Percentiles rank a stretch among this genome's conserved stretches.
Evolutionary conservation across 129 eudicot species (phyloP).

Genomic region (Saposhnikovia divaricata): DNA sequence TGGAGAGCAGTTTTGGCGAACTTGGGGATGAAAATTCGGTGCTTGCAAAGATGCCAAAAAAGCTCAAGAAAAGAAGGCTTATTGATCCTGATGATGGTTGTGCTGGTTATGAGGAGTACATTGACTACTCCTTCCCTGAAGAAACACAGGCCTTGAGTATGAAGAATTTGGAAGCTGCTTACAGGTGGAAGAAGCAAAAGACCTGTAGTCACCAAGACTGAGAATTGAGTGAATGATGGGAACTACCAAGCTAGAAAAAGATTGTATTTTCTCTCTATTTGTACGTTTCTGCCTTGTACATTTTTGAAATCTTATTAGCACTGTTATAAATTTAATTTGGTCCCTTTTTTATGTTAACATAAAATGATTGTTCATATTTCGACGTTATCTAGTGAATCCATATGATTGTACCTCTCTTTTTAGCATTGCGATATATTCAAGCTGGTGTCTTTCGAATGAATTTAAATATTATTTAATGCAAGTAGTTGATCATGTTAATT

Average conservation of each 20-base stretch:
- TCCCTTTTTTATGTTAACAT: not conserved
- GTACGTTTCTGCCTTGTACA: not conserved
- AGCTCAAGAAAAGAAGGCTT: slow-evolving; percentile 57
- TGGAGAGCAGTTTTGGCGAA: slow-evolving; percentile 59
- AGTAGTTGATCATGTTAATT: no score
- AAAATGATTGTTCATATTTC: no score
- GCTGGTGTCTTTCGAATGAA: no score
- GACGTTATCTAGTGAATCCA: no score
- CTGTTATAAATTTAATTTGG: not conserved
- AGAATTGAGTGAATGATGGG: not conserved
- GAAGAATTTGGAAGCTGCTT: slow-evolving; percentile 63
- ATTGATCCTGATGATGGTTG: slow-evolving; percentile 63
- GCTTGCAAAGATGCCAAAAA: slow-evolving; percentile 66
- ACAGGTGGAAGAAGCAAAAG: slow-evolving; percentile 72
- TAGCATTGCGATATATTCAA: no score
- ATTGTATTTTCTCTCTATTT: no score
- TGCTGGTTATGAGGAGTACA: slow-evolving; percentile 68
- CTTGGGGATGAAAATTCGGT: slow-evolving; percentile 48
- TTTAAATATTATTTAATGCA: no score
- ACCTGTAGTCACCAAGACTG: not conserved
- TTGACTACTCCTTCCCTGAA: slow-evolving; percentile 78
- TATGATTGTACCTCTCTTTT: no score
- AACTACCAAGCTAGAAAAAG: not conserved
- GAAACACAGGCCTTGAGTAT: slow-evolving; percentile 50
- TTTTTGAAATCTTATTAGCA: not conserved